Evolutionary conservation across 768 basidiomycete species (phyloP).

Genomic region (Russula griseocarnosa): DNA sequence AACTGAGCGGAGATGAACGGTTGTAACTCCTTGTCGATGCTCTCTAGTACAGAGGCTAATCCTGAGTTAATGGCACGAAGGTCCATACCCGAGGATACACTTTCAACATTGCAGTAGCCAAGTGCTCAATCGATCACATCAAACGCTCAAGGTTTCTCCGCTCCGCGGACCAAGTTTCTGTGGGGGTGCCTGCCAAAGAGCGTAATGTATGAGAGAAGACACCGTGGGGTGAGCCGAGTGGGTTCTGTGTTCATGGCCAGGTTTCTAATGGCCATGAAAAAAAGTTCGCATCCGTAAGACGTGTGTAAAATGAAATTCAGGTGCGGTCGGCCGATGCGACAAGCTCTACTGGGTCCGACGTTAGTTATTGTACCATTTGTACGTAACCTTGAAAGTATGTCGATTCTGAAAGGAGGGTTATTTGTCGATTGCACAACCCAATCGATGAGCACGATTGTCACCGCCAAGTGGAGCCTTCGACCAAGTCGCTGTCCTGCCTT

Average conservation of each 20-base stretch:
- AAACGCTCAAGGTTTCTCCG: slow-evolving; percentile 22
- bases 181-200: slow-evolving; percentile 1
- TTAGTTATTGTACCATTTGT: slow-evolving; percentile 9
- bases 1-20: slow-evolving; percentile 7
- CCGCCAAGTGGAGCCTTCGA: neutral
- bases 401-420: slow-evolving; percentile 20
- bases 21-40: neutral
- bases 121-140: slow-evolving; percentile 2
- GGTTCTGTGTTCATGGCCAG: neutral
- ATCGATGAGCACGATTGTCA: slow-evolving; percentile 19
- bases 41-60: slow-evolving; percentile 3
- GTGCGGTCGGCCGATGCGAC: slow-evolving; percentile 4
- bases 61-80: slow-evolving; percentile 3
- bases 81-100: neutral
- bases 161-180: slow-evolving; percentile 20
- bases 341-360: slow-evolving; percentile 14
- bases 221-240: neutral
- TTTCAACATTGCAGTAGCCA: slow-evolving; percentile 3
- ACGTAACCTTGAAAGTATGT: slow-evolving; percentile 8
- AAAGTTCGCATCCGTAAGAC: neutral
- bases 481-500: slow-evolving; percentile 11
- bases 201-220: slow-evolving; percentile 1
- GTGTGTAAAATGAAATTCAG: neutral
- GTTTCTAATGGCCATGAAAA: neutral
- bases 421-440: neutral